A percentile compares a stretch with the other conserved stretches of the same genome.
Evolutionary conservation across 116 monocot species (phyloP).

Genomic region (Papilionanthe hybrid): DNA sequence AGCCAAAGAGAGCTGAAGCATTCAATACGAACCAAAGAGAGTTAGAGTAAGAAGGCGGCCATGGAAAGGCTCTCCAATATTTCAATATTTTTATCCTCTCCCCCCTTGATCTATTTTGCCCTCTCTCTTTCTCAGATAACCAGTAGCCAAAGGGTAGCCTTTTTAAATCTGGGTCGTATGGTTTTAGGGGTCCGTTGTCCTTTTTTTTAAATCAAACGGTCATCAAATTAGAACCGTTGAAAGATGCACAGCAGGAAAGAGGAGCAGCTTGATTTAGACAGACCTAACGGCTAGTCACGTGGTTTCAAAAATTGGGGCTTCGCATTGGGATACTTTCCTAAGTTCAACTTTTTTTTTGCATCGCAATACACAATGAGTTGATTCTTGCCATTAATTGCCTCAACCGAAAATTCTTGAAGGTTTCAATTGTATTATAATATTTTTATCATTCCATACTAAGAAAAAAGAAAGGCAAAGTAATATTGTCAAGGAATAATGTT

Average conservation of each 20-base stretch:
- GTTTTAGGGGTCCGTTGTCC: constrained; percentile 17
- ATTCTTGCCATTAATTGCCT: not conserved
- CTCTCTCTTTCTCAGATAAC: constrained; percentile 7
- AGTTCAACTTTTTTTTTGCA: not conserved
- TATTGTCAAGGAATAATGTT: no score
- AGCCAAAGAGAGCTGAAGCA: no score
- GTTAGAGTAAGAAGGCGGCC: not conserved
- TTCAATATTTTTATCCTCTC: not conserved
- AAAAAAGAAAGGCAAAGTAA: no score
- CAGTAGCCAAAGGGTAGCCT: not conserved
- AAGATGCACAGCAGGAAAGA: constrained; percentile 14
- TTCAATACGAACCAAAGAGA: not conserved
- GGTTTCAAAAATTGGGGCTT: constrained; percentile 14
- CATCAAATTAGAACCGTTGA: constrained; percentile 46
- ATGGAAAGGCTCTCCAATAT: not conserved
- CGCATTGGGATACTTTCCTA: not conserved
- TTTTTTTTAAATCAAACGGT: constrained; percentile 40
- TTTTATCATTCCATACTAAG: no score
- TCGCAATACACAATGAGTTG: constrained; percentile 1
- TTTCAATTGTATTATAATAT: not conserved
- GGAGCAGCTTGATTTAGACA: not conserved
- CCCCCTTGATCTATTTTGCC: constrained; percentile 3
- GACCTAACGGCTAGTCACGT: constrained; percentile 14
- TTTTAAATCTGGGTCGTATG: constrained; percentile 4
- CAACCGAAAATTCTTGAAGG: not conserved